Percentiles rank a stretch among this genome's conserved stretches.
Evolutionary conservation across 352 stramenopile genomes (phyloP).

Genomic region (Globisporangium canariense): DNA sequence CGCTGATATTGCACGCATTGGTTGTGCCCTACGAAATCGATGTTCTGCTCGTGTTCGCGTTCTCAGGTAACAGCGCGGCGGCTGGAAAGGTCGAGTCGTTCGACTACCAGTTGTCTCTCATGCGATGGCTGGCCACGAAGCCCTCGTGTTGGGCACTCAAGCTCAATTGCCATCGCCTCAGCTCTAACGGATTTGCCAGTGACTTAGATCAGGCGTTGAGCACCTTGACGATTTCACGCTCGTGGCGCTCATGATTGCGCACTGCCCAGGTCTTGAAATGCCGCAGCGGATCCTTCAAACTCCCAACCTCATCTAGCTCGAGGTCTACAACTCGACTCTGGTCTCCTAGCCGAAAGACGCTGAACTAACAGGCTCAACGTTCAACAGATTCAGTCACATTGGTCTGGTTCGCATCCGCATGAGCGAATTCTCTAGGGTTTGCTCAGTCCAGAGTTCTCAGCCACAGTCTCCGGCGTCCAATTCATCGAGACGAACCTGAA

Average conservation of each 20-base stretch:
- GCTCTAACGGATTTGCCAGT: background rate
- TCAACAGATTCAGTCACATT: background rate
- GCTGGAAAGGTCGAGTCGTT: background rate
- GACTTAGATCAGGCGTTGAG: background rate
- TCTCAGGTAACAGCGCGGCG: background rate
- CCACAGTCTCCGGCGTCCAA: background rate
- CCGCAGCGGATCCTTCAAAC: background rate
- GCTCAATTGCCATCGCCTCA: background rate
- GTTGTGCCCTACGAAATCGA: background rate
- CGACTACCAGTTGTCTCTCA: background rate
- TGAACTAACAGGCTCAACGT: background rate
- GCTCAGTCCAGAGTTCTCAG: background rate
- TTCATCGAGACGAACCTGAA: background rate
- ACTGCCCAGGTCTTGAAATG: background rate
- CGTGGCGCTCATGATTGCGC: background rate
- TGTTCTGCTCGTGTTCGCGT: background rate
- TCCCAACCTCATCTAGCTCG: background rate
- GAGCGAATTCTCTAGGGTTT: background rate
- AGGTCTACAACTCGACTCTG: background rate
- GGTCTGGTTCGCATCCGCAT: background rate
- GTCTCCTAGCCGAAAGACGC: background rate
- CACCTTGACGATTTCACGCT: background rate
- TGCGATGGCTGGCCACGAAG: background rate
- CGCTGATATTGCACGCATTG: background rate
- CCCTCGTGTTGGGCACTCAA: background rate